Base-by-base conservation (phyloP, 2,329 filamentous ascomycete genomes). In the Arthrobotrys megalospora region DNA sequence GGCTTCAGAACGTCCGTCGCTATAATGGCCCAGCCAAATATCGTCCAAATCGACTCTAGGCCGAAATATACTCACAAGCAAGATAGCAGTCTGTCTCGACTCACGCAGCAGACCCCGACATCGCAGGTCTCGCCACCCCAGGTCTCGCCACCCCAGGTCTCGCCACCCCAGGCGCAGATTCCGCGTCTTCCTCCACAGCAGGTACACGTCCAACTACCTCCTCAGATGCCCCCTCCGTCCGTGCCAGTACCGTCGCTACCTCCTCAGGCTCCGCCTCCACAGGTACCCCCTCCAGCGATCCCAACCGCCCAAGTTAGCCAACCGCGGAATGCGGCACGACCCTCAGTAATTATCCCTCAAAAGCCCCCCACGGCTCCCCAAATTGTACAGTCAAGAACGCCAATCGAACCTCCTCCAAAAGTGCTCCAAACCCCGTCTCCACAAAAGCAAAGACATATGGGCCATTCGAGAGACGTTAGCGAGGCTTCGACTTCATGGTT, bases 401-500 rank as follows among this genome's bases (percentile, higher is more conserved):
- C 75, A n/a, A 67, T 63, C 14, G 67, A 78, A 64, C 67, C 67
- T 2, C 67, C 67, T 10, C 75, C 68, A 12, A 72, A 67, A 43
- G 34, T 67, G 4, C 52, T 78, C 32, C 67, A 78, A 68, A 78
- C 75, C 11, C 67, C 75, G 36, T 78, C 75, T 10, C 75, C 75
- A 14, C 67, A 78, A 67, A 78, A 72, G 47, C 75, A 78, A 45
- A 62, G 63, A 32, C 14, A 73, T n/a, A 70, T 79, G 47, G 75
- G 73, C 3, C 81, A 82, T 75, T 82, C 81, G n/a, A 80, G 81
- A 14, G 80, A 81, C 55, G 80, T 80, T 10, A 95, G 93, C 82
- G 91, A 91, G 79, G 93, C 94, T 83, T 93, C 92, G 3, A 93
- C 92, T 65, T 97, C 94, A 0, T 97, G 94, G 94, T 85, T 97